A percentile compares a stretch with the other conserved stretches of the same genome.
phyloP scores from a whole-genome alignment of 2,329 filamentous ascomycete species.

The Sporothrix dimorphospora region DNA sequence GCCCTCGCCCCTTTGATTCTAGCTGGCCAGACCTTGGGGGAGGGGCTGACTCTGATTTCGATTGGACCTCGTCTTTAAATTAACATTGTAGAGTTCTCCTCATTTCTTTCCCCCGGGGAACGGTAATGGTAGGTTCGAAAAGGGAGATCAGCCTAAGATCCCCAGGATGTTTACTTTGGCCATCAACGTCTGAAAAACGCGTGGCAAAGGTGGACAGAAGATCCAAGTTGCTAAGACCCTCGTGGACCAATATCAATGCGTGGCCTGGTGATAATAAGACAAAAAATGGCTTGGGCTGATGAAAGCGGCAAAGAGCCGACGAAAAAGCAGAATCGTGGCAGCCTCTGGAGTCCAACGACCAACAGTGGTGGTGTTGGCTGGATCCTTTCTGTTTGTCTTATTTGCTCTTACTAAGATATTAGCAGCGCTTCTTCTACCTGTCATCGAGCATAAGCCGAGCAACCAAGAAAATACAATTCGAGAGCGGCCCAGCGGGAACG shows the following conservation, averaged over 20 bases:
- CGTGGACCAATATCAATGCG: not conserved
- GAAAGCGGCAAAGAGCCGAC: not conserved
- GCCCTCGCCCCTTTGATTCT: not conserved
- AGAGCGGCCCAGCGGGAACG: not conserved
- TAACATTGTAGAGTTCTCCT: not conserved
- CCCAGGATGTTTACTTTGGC: not conserved
- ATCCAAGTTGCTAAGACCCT: not conserved
- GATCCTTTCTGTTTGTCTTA: not conserved
- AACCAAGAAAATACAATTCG: not conserved
- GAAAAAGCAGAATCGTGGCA: not conserved
- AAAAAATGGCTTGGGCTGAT: not conserved
- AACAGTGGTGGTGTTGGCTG: not conserved
- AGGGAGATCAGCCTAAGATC: constrained; percentile 13
- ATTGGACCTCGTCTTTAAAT: not conserved
- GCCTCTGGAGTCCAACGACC: not conserved
- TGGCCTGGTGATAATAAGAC: not conserved
- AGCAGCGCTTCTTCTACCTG: not conserved
- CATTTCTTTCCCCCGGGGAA: not conserved
- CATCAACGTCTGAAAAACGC: not conserved
- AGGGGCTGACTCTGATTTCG: not conserved
- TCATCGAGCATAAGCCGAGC: not conserved
- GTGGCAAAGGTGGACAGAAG: not conserved
- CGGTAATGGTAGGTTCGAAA: not conserved
- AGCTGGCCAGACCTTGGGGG: not conserved
- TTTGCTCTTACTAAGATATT: not conserved